Evolutionary conservation across 2,329 filamentous ascomycete genomes (phyloP).

Genomic region (Monilinia fructicola): DNA sequence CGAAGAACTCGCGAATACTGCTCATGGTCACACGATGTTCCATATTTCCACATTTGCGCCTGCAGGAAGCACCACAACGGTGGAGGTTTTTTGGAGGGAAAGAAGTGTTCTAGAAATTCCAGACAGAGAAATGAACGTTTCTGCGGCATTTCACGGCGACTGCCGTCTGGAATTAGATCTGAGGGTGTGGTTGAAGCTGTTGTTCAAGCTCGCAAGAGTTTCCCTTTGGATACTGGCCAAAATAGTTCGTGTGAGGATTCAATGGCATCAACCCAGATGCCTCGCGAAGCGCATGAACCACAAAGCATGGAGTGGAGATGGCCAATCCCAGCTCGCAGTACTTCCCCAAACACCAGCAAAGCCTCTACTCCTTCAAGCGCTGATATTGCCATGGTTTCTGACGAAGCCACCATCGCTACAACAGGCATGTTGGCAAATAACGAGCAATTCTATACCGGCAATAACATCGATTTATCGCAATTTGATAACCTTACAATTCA

Average conservation of each 20-base stretch:
- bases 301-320: not conserved
- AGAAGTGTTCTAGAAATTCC: not conserved
- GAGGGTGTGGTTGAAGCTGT: not conserved
- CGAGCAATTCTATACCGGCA: too few species aligned
- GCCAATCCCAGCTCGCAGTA: not conserved
- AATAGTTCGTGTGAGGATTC: not conserved
- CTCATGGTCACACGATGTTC: constrained; percentile 2
- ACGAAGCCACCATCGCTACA: not conserved
- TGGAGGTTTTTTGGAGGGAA: constrained; percentile 2
- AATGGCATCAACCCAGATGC: not conserved
- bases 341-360: not conserved
- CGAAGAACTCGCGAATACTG: constrained; percentile 7
- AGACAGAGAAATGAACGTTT: not conserved
- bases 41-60: constrained; percentile 13
- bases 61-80: constrained; percentile 2
- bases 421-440: not conserved
- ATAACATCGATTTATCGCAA: not conserved
- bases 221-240: not conserved
- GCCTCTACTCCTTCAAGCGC: not conserved
- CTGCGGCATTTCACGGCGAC: not conserved
- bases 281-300: not conserved
- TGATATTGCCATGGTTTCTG: not conserved
- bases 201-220: not conserved
- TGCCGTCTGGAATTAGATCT: not conserved
- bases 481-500: not conserved